phyloP scores from a whole-genome alignment of 1,284 basidiomycete genomes.

The Cutaneotrichosporon sp. region DNA sequence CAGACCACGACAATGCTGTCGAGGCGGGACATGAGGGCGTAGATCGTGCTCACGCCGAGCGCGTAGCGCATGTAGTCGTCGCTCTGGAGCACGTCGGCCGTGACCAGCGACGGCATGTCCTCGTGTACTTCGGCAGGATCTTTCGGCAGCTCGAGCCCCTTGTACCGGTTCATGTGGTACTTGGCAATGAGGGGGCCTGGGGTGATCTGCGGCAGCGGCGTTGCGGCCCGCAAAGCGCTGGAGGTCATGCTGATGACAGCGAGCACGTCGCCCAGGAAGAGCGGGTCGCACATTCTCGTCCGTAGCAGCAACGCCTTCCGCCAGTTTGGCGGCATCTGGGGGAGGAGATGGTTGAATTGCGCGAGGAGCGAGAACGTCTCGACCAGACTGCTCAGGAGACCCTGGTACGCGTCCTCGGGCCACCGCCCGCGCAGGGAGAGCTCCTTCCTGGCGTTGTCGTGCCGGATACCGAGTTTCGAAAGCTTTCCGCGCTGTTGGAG shows the following conservation, averaged over 20 bases:
- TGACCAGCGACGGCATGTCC: conserved; percentile 41
- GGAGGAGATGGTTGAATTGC: conserved; percentile 46
- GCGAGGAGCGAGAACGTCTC: conserved; percentile 43
- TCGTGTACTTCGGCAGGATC: conserved; percentile 34
- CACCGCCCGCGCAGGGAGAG: conserved; percentile 44
- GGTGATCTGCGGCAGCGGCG: conserved; percentile 76
- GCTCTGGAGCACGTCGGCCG: conserved; percentile 42
- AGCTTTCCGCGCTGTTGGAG: conserved; percentile 39
- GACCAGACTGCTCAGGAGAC: conserved; percentile 38
- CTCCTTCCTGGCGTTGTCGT: conserved; percentile 45
- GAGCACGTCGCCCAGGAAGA: conserved; percentile 76
- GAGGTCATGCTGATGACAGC: conserved; percentile 62
- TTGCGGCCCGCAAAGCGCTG: conserved; percentile 64
- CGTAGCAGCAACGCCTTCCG: conserved; percentile 67
- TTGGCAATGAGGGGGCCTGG: conserved; percentile 74
- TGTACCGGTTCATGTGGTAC: conserved; percentile 50
- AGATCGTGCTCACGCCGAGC: conserved; percentile 42
- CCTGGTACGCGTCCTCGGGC: conserved; percentile 46
- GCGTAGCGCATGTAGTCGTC: conserved; percentile 47
- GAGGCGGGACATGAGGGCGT: conserved; percentile 41
- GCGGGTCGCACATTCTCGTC: conserved; percentile 68
- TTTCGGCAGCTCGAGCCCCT: conserved; percentile 35
- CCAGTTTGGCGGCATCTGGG: conserved; percentile 54
- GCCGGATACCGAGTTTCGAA: conserved; percentile 36
- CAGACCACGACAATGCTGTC: conserved; percentile 43